These are phyloP conservation scores for Sporisorium exsertum DNA, from an alignment of 1,284 basidiomycete species.

Conservation along the genomic window DNA sequence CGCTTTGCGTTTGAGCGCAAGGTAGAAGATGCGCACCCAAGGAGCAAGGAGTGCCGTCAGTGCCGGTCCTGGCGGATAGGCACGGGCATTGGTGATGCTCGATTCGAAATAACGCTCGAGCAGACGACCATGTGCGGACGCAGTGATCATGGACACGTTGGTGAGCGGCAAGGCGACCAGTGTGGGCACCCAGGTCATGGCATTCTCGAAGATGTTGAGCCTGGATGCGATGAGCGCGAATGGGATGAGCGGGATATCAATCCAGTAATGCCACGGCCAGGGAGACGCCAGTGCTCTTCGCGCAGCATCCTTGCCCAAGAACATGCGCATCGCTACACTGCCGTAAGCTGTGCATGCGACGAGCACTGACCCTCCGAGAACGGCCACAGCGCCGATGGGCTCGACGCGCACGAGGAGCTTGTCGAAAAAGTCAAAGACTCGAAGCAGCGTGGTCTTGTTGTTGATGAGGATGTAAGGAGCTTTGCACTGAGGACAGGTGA, in stretches of 20 bases:
- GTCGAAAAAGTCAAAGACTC: slow-evolving; percentile 46
- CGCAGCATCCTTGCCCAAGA: slow-evolving; percentile 52
- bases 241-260: slow-evolving; percentile 66
- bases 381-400: slow-evolving; percentile 32
- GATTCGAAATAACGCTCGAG: slow-evolving; percentile 30
- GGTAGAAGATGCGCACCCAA: slow-evolving; percentile 61
- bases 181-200: slow-evolving; percentile 61
- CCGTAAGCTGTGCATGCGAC: slow-evolving; percentile 55
- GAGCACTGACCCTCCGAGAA: slow-evolving; percentile 40
- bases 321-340: slow-evolving; percentile 52
- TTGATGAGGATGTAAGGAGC: slow-evolving; percentile 54
- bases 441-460: slow-evolving; percentile 42
- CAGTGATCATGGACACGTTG: slow-evolving; percentile 25
- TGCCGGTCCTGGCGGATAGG: slow-evolving; percentile 56
- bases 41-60: slow-evolving; percentile 57
- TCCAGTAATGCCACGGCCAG: slow-evolving; percentile 64
- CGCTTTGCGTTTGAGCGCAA: slow-evolving; percentile 53
- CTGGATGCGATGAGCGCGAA: slow-evolving; percentile 59
- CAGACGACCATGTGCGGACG: slow-evolving; percentile 19
- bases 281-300: slow-evolving; percentile 41
- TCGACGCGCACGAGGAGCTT: slow-evolving; percentile 31
- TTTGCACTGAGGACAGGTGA: slow-evolving; percentile 59
- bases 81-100: slow-evolving; percentile 16
- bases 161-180: slow-evolving; percentile 54
- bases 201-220: slow-evolving; percentile 56